A percentile compares a stretch with the other conserved stretches of the same genome.
phyloP scores from a whole-genome alignment of 768 basidiomycete genomes.

The Exsudoporus frostii region DNA sequence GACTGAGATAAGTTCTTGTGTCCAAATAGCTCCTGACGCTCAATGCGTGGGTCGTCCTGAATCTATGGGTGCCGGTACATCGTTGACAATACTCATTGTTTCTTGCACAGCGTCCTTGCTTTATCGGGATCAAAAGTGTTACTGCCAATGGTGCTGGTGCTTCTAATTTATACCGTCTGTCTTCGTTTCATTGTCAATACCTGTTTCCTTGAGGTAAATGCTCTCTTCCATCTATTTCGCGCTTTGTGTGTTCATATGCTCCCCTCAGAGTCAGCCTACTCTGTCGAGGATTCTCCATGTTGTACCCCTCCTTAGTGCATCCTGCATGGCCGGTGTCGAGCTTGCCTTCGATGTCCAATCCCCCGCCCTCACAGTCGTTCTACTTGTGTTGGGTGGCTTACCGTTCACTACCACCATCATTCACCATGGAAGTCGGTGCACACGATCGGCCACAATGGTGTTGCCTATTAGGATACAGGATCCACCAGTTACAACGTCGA shows the following conservation, averaged over 20 bases:
- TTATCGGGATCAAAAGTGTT: conserved; percentile 6
- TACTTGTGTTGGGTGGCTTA: conserved; percentile 8
- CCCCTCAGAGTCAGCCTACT: neutral
- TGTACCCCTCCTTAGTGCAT: conserved; percentile 14
- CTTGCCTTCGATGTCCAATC: conserved; percentile 6
- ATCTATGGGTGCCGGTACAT: neutral
- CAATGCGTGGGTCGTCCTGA: conserved; percentile 8
- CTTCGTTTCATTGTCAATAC: conserved; percentile 9
- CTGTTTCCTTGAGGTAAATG: conserved; percentile 3
- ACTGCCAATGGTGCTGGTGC: conserved; percentile 7
- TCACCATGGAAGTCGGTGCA: neutral
- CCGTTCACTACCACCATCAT: conserved; percentile 3
- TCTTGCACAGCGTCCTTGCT: conserved; percentile 9
- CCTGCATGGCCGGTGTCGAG: conserved; percentile 6
- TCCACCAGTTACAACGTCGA: no score
- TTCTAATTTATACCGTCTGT: conserved; percentile 18
- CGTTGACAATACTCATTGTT: neutral
- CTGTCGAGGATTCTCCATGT: conserved; percentile 9
- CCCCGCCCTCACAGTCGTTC: neutral
- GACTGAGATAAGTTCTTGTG: neutral
- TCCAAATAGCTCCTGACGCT: conserved; percentile 14
- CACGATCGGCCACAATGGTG: neutral
- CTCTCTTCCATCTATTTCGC: neutral
- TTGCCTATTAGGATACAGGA: neutral
- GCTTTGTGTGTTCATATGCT: neutral